Evolutionary conservation across 2,329 filamentous ascomycete species (phyloP).

Genomic region (Sodiomyces alkalinus): DNA sequence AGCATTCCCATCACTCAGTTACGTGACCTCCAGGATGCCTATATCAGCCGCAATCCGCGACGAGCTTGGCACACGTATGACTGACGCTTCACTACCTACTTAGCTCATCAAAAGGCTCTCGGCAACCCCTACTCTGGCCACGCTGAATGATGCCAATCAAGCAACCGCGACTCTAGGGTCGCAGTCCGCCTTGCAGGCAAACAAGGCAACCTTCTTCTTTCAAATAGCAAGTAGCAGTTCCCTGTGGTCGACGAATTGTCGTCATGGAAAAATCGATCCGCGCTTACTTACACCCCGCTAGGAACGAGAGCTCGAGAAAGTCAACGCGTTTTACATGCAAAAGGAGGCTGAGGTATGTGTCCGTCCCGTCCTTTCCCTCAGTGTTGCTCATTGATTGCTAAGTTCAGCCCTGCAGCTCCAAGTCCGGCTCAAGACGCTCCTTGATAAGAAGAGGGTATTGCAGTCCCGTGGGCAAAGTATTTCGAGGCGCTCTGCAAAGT

Average conservation of each 20-base stretch:
- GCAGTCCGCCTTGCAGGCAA: constrained; percentile 84
- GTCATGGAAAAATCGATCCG: constrained; percentile 8
- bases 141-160: constrained; percentile 51
- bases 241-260: constrained; percentile 6
- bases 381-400: not conserved
- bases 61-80: no score
- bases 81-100: constrained; percentile 16
- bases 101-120: constrained; percentile 98
- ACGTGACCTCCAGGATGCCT: not conserved
- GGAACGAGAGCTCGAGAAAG: constrained; percentile 97
- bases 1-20: no score
- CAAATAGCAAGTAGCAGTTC: constrained; percentile 60
- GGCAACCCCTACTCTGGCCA: constrained; percentile 68
- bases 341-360: constrained; percentile 84
- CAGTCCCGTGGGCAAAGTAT: constrained; percentile 63
- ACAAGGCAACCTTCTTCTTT: constrained; percentile 98
- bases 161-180: constrained; percentile 45
- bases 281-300: constrained; percentile 31
- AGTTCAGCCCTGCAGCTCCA: constrained; percentile 51
- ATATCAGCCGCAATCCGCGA: no score
- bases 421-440: constrained; percentile 74
- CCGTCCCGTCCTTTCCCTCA: not conserved
- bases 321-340: constrained; percentile 94
- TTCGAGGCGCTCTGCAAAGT: constrained; percentile 81
- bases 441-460: constrained; percentile 89